Percentiles rank a stretch among this genome's conserved stretches.
phyloP scores from a whole-genome alignment of 1,284 basidiomycete genomes.

The Volvariella volvacea region DNA sequence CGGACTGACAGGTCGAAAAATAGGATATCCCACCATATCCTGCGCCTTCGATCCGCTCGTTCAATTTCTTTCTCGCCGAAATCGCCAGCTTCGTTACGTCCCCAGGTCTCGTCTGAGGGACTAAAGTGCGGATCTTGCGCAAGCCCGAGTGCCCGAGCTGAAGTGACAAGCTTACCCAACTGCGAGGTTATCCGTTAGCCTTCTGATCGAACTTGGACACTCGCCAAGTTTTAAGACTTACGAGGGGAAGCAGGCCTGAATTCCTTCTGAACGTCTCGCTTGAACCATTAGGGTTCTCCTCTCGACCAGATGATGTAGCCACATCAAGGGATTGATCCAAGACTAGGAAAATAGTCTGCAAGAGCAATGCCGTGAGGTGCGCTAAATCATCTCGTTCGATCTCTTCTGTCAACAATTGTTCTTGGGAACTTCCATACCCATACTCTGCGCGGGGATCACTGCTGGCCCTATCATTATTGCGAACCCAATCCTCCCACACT shows the following conservation, averaged over 20 bases:
- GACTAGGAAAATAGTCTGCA: constrained; percentile 8
- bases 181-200: too few relatives aligned
- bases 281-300: too few relatives aligned
- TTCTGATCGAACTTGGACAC: too few relatives aligned
- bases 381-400: not conserved
- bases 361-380: not conserved
- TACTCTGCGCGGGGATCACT: not conserved
- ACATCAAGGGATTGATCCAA: constrained; percentile 10
- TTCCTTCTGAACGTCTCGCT: too few relatives aligned
- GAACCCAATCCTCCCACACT: constrained; percentile 5
- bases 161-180: constrained; percentile 64
- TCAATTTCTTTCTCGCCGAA: constrained; percentile 3
- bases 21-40: constrained; percentile 70
- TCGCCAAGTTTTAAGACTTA: too few relatives aligned
- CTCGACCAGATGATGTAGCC: too few relatives aligned
- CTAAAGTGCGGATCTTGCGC: constrained; percentile 44
- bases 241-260: too few relatives aligned
- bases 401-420: too few relatives aligned
- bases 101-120: constrained; percentile 5
- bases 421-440: not conserved
- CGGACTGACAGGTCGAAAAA: constrained; percentile 62
- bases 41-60: constrained; percentile 49
- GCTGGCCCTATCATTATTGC: not conserved
- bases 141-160: constrained; percentile 59
- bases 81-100: constrained; percentile 1